A percentile compares a stretch with the other conserved stretches of the same genome.
These are phyloP conservation scores for Gymnopilus dilepis DNA, from an alignment of 768 basidiomycete genomes.

Conservation along the genomic window DNA sequence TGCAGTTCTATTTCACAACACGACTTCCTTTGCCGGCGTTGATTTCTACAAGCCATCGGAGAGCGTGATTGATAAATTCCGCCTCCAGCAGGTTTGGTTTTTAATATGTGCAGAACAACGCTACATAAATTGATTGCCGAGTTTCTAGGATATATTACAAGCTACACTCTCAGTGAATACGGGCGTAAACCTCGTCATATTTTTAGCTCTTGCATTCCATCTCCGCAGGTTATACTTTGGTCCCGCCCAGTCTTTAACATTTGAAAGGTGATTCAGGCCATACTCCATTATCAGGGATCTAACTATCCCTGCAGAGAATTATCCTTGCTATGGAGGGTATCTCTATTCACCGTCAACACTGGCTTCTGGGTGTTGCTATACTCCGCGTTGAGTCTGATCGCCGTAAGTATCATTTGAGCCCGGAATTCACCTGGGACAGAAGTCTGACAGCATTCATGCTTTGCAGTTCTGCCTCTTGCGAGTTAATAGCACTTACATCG, in stretches of 20 bases:
- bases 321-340: neutral
- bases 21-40: neutral
- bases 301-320: neutral
- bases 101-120: neutral
- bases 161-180: neutral
- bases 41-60: neutral
- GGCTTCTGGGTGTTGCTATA: neutral
- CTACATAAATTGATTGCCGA: neutral
- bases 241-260: neutral
- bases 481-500: conserved; percentile 4
- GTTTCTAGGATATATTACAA: neutral
- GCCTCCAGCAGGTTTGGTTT: neutral
- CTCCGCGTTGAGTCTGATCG: neutral
- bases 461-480: neutral
- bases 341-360: conserved; percentile 1
- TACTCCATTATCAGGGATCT: neutral
- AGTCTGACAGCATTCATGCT: neutral
- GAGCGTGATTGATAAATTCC: neutral
- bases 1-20: neutral
- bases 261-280: neutral
- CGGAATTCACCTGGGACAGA: too few species aligned
- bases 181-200: neutral
- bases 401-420: neutral
- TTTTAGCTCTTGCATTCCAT: neutral
- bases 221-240: conserved; percentile 1